phyloP scores from a whole-genome alignment of 202 grass and related monocot genomes.

The Hordeum pubiflorum region DNA sequence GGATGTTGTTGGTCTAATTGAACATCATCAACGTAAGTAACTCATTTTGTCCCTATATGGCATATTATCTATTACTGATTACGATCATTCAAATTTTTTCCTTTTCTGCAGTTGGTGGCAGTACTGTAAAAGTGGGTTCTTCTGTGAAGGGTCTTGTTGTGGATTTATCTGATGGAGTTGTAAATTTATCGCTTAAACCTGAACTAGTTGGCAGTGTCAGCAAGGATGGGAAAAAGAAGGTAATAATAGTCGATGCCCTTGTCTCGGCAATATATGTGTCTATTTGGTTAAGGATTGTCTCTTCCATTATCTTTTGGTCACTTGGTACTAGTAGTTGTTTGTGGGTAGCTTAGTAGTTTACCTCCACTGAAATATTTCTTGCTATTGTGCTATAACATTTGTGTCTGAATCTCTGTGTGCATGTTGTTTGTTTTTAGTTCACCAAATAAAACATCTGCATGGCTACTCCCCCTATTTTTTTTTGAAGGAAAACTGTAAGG shows the following conservation, averaged over 20 bases:
- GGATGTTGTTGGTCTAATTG: conserved; percentile 80
- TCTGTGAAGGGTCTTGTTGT: conserved; percentile 76
- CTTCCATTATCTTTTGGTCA: not conserved
- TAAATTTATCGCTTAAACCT: conserved; percentile 83
- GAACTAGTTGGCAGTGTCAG: conserved; percentile 52
- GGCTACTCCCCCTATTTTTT: not conserved
- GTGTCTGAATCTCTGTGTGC: conserved; percentile 2
- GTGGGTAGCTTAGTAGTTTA: not conserved
- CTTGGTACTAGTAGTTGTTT: not conserved
- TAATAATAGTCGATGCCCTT: conserved; percentile 8
- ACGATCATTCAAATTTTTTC: not conserved
- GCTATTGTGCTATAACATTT: not conserved
- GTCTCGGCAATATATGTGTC: not conserved
- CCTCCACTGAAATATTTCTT: not conserved
- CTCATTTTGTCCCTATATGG: not conserved
- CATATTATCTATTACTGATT: not conserved
- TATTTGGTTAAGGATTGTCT: not conserved
- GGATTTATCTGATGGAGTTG: conserved; percentile 83
- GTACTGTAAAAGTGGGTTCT: conserved; percentile 55
- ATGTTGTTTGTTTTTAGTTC: not conserved
- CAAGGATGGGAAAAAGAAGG: conserved; percentile 56
- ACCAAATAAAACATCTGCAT: not conserved
- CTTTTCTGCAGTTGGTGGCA: conserved; percentile 49
- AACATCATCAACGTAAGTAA: conserved; percentile 86
- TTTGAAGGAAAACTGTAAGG: too few species aligned